Evolutionary conservation across 306 rosid species (phyloP).

Genomic region (Medicago arabica): DNA sequence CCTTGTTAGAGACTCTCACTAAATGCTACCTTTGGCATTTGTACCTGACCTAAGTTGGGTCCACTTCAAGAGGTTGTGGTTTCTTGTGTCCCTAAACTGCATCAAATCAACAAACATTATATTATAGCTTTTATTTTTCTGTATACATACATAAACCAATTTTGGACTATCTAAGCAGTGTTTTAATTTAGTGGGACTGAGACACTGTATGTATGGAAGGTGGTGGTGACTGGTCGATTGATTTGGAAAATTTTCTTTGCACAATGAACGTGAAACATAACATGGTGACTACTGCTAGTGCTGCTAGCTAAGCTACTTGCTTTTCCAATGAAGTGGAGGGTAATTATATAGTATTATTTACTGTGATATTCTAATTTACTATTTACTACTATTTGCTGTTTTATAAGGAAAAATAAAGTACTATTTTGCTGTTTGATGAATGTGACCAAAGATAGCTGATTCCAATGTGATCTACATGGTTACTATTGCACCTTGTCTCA

Average conservation of each 20-base stretch:
- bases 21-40: constrained; percentile 56
- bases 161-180: constrained; percentile 42
- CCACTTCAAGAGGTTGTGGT: constrained; percentile 17
- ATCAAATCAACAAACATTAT: constrained; percentile 38
- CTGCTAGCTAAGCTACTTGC: constrained; percentile 27
- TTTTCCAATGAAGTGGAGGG: constrained; percentile 30
- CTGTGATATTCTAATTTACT: too few species aligned
- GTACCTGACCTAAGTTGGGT: constrained; percentile 47
- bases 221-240: constrained; percentile 18
- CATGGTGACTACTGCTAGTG: constrained; percentile 22
- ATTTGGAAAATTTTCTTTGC: constrained; percentile 33
- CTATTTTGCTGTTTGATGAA: constrained; percentile 2
- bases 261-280: constrained; percentile 34
- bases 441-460: constrained; percentile 37
- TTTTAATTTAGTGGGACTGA: constrained; percentile 12
- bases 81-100: constrained; percentile 41
- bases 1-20: constrained; percentile 52
- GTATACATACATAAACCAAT: constrained; percentile 12
- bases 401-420: not conserved
- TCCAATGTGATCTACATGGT: constrained; percentile 31
- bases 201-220: not conserved
- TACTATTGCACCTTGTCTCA: constrained; percentile 28
- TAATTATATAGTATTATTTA: too few species aligned
- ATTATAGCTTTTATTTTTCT: not conserved
- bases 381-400: too few species aligned